Evolutionary conservation across 768 basidiomycete species (phyloP).

Genomic region (Amanita brunnescens): DNA sequence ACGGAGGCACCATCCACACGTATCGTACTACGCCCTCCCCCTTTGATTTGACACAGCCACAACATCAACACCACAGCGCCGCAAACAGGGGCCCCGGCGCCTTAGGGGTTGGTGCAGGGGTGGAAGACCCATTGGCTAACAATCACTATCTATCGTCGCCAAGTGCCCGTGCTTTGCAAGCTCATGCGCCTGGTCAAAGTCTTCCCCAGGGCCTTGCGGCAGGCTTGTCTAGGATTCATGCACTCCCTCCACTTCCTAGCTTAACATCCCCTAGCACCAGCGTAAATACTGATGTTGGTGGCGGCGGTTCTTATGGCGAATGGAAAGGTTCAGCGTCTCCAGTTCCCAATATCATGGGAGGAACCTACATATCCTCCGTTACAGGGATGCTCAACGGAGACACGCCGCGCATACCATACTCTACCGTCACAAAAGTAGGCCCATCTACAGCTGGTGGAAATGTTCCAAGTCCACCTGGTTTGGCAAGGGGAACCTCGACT

Average conservation of each 20-base stretch:
- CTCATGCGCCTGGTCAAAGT: conserved; percentile 86
- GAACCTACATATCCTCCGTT: neutral
- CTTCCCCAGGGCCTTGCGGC: conserved; percentile 89
- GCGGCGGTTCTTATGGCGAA: neutral
- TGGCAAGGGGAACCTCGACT: neutral
- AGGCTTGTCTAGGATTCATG: conserved; percentile 85
- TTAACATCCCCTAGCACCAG: conserved; percentile 25
- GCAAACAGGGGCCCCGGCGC: conserved; percentile 7
- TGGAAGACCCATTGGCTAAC: conserved; percentile 37
- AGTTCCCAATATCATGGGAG: neutral
- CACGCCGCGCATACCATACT: neutral
- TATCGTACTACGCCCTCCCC: conserved; percentile 35
- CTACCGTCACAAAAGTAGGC: neutral
- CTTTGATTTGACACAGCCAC: conserved; percentile 36
- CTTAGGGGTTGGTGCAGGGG: conserved; percentile 39
- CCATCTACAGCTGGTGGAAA: neutral
- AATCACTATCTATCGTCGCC: conserved; percentile 42
- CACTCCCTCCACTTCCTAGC: conserved; percentile 38
- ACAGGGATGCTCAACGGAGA: neutral
- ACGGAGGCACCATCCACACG: conserved; percentile 27
- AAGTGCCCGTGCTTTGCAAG: conserved; percentile 68
- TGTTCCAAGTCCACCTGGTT: neutral
- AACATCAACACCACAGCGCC: conserved; percentile 17
- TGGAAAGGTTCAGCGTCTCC: conserved; percentile 1
- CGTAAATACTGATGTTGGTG: conserved; percentile 4